These are phyloP conservation scores for Agaricus subrufescens DNA, from an alignment of 768 basidiomycete genomes.

Conservation along the genomic window DNA sequence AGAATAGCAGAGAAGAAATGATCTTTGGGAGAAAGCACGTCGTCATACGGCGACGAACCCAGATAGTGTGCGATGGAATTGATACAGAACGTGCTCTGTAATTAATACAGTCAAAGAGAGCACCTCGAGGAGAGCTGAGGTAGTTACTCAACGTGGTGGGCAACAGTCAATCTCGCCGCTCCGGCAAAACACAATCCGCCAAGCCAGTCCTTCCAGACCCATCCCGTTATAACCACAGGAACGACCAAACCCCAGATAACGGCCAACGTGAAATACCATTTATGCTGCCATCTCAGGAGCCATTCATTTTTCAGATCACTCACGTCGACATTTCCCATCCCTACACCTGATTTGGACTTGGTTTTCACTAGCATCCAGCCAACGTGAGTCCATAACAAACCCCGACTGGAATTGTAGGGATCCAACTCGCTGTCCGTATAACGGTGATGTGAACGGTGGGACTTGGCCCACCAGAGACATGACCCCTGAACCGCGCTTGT, in stretches of 20 bases:
- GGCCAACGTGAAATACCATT: constrained; percentile 60
- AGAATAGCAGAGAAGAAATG: constrained; percentile 77
- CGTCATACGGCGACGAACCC: constrained; percentile 78
- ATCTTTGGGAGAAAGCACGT: constrained; percentile 72
- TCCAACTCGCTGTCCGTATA: constrained; percentile 85
- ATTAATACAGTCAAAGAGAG: constrained; percentile 3
- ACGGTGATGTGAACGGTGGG: constrained; percentile 80
- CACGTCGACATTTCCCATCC: constrained; percentile 55
- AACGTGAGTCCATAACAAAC: constrained; percentile 74
- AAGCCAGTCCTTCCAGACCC: constrained; percentile 70
- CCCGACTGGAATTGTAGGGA: constrained; percentile 78
- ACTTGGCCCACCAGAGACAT: constrained; percentile 83
- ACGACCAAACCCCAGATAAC: constrained; percentile 66
- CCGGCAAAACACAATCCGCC: constrained; percentile 77
- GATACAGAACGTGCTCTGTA: constrained; percentile 80
- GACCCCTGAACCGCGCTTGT: constrained; percentile 85
- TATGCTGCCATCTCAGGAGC: constrained; percentile 76
- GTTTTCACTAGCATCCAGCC: constrained; percentile 86
- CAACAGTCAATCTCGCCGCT: constrained; percentile 65
- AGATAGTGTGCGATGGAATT: constrained; percentile 87
- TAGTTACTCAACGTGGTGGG: constrained; percentile 63
- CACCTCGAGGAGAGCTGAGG: constrained; percentile 6
- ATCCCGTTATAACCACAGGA: constrained; percentile 64
- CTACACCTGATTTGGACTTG: constrained; percentile 44
- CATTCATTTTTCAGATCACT: constrained; percentile 68